Evolutionary conservation across 2,329 filamentous ascomycete genomes (phyloP), one percentile per base, ranked within the genome.

Genomic region (Aschersonia sp.): DNA sequence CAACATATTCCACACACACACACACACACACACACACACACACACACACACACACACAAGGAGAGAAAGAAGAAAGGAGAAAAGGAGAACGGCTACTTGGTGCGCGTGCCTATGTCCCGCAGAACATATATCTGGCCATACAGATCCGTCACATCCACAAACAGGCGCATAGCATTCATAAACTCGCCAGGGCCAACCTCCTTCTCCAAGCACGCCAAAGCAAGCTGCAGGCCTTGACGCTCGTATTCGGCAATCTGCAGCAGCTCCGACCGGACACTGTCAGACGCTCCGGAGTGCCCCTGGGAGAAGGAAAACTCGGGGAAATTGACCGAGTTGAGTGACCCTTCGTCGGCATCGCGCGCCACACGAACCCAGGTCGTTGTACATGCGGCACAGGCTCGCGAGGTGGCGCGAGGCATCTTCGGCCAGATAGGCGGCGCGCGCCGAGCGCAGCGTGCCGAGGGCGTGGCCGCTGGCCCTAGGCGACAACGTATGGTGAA

Each of bases 241-340:
- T 41, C 40, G 40, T 41, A 41, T 22, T 41, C 10, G n/a, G 40
- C 40, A 11, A 41, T 39, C 35, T 12, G 12, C 12, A 39, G 12
- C 35, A 39, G 35, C 35, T 39, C 35, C 35, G 35, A 39, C 35
- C 12, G 8, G 35, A 12, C 8, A 8, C 8, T 2, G 35, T 39
- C 8, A 12, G 8, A 8, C 12, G 35, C 35, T 39, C 12, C 35
- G 8, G 22, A 3, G 22, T 39, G 35, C 30, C 40, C 10, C 30
- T 32, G 44, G 30, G 30, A 14, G 2, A 35, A 42, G 30, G 32
- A 30, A 39, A 50, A 54, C 47, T 52, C 53, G 43, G 47, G 39
- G 31, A 54, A 54, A 35, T 54, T 45, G 30, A 54, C 29, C 29
- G 45, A 49, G 46, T 53, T 53, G 39, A 54, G 41, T 41, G 51